phyloP scores from a whole-genome alignment of 2,329 filamentous ascomycete genomes.

The Colletotrichum sp. region DNA sequence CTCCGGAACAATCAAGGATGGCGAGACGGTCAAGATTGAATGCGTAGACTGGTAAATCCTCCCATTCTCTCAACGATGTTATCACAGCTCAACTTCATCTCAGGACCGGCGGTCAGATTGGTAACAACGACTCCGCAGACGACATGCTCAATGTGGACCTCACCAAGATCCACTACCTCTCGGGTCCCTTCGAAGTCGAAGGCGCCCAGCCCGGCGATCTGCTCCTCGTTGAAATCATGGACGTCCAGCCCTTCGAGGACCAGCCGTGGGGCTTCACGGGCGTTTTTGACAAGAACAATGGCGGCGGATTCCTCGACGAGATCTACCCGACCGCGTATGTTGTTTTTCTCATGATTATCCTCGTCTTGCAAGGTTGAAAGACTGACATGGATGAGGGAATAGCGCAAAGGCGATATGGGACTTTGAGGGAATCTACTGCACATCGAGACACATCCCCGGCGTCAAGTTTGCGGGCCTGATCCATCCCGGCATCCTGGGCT shows the following conservation, averaged over 20 bases:
- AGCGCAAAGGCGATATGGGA: slow-evolving; percentile 65
- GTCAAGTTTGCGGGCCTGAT: slow-evolving; percentile 90
- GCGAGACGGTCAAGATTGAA: slow-evolving; percentile 92
- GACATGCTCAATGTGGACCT: slow-evolving; percentile 86
- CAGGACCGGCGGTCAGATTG: slow-evolving; percentile 79
- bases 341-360: background rate
- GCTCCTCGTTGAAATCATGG: slow-evolving; percentile 87
- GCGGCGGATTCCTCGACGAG: slow-evolving; percentile 88
- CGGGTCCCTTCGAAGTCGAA: slow-evolving; percentile 87
- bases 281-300: slow-evolving; percentile 79
- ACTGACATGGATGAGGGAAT: background rate
- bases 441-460: slow-evolving; percentile 83
- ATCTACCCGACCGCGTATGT: slow-evolving; percentile 80
- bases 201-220: slow-evolving; percentile 85
- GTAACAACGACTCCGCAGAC: slow-evolving; percentile 88
- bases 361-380: background rate
- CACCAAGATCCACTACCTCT: slow-evolving; percentile 85
- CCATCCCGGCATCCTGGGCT: slow-evolving; percentile 90
- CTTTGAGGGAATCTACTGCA: slow-evolving; percentile 70
- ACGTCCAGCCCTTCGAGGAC: slow-evolving; percentile 87
- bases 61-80: slow-evolving; percentile 25
- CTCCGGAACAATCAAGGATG: slow-evolving; percentile 74
- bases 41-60: slow-evolving; percentile 76
- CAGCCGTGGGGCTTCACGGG: slow-evolving; percentile 92
- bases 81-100: slow-evolving; percentile 20